Base-by-base conservation (phyloP, 2,329 filamentous ascomycete species). In the Calonectria henricotiae region DNA sequence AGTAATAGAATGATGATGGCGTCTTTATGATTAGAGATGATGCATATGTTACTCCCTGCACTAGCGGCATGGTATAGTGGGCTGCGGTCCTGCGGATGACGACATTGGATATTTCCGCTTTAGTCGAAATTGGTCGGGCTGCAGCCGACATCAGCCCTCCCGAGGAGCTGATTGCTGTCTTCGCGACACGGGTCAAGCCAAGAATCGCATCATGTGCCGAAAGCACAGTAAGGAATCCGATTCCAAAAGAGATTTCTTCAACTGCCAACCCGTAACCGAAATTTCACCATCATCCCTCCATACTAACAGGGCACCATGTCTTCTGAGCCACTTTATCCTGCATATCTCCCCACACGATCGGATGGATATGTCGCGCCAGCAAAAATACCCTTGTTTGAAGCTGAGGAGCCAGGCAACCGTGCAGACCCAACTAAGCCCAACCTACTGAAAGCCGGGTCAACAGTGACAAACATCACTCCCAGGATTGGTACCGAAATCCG, bases 311-410 rank as follows among this genome's bases (percentile, higher is more conserved):
- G n/a, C 35, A 61, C 43, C 55, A 76, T 79, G 75, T 35, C 76
- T 67, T 74, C 79, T 1, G 70, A 73, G 12, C 80, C 80, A 6
- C 51, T 81, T 7, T 81, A 81, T 67, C 79, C 80, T 44, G 74
- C 75, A 7, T 81, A 81, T 49, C 72, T 81, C 9, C 80, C 80
- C 30, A 81, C 78, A 32, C 74, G 80, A 58, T 75, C 78, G 0
- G 79, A 81, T n/a, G 80, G 80, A 2, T 81, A 75, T 39, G 66
- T 58, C 8, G 71, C 74, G 0, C 77, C 78, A 2, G 62, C 75
- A 8, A 65, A 67, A 5, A 65, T 81, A 1, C 75, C 79, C 49
- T 67, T 69, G 58, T 81, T 81, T 37, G 78, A 79, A 2, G 75
- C 58, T 2, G 74, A 78, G 15, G 80, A 82, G 51, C 80, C 80